A percentile compares a stretch with the other conserved stretches of the same genome.
Conservation (phyloP, 805 yeast species). For the Saccharomycopsis vini region DNA sequence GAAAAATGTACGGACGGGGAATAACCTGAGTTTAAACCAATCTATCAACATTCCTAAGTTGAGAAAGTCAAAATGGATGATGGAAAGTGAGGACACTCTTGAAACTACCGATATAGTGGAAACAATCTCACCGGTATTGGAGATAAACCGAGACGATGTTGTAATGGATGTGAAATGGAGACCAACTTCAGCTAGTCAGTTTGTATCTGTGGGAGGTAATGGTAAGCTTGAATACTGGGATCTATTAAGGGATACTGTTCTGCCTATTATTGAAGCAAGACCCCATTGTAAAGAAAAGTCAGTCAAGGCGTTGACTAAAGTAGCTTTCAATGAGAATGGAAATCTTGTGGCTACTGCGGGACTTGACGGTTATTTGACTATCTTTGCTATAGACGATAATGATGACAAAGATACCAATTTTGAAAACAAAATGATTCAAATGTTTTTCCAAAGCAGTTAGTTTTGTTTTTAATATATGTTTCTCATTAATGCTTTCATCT, state of each 20-base stretch:
- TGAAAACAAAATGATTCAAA: background rate
- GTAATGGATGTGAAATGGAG: slow-evolving; percentile 25
- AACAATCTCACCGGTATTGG: slow-evolving; percentile 18
- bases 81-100: background rate
- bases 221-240: slow-evolving; percentile 27
- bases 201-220: slow-evolving; percentile 25
- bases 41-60: background rate
- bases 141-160: slow-evolving; percentile 22
- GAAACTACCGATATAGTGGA: slow-evolving; percentile 1
- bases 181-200: slow-evolving; percentile 20
- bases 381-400: slow-evolving; percentile 5
- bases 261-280: slow-evolving; percentile 20
- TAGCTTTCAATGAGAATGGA: slow-evolving; percentile 7
- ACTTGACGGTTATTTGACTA: slow-evolving; percentile 12
- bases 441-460: slow-evolving; percentile 5
- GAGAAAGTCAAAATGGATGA: background rate
- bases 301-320: slow-evolving; percentile 5
- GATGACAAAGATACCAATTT: background rate
- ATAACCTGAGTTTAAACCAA: background rate
- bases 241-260: slow-evolving; percentile 23
- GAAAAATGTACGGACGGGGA: slow-evolving; percentile 19
- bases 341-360: slow-evolving; percentile 14
- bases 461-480: too few relatives aligned
- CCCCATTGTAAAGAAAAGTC: too few relatives aligned
- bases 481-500: too few relatives aligned